Base-by-base conservation (phyloP, 1,284 basidiomycete genomes). In the Fereydounia khargensis region DNA sequence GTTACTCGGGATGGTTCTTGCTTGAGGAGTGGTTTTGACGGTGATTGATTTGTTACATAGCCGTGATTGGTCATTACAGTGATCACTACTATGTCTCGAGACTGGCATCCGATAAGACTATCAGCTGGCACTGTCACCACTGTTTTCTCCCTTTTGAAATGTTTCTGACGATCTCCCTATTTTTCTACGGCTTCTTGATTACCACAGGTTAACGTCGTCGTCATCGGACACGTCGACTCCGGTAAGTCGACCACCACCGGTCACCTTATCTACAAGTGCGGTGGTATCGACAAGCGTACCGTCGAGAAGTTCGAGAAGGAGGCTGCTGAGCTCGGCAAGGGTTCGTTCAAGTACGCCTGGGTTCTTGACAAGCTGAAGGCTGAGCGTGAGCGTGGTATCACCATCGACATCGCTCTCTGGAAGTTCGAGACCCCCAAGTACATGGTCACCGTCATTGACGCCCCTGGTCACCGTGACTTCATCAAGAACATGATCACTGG, bases 241-340 rank as follows among this genome's bases (percentile, higher is more conserved):
- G 77, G 94, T 74, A 97, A 97, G 84, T 97, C 92, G 66, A 98
- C 94, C 81, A 98, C 94, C 78, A 98, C 95, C 77, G 95, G 95
- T 75, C 95, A 99, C 84, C 84, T 99, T 82, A 98, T 98, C 86
- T 97, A 97, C 90, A 97, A 99, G 87, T 99, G 94, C 81, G 94
- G 94, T 86, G 95, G 95, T 90, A 98, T 99, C 83, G 95, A 99
- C 81, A 98, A 98, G 85, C 94, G 95, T 87, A 97, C 92, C 80
- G 96, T 98, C 76, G 92, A 98, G 83, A 98, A 97, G 73, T 98
- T 97, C 85, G 94, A 99, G 86, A 99, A 99, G 87, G 94, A 99
- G 83, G 95, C 94, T 77, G 90, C 91, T 82, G 94, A 99, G 80
- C 88, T 97, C 78, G 95, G 94, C 79, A 98, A 98, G 84, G 91